A percentile compares a stretch with the other conserved stretches of the same genome.
Evolutionary conservation across 495 filamentous ascomycete species (phyloP).

Genomic region (Talaromyces borbonicus): DNA sequence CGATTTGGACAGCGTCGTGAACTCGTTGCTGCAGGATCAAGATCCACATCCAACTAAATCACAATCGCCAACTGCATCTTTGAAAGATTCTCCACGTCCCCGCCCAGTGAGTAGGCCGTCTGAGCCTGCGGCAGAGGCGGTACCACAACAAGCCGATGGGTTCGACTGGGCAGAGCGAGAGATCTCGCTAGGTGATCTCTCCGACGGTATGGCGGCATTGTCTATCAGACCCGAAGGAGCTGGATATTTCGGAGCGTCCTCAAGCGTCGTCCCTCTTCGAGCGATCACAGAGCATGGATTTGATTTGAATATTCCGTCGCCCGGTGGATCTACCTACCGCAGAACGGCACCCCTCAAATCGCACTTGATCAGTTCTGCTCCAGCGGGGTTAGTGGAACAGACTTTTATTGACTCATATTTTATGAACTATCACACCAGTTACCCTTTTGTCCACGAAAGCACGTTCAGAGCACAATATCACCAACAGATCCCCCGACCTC

Average conservation of each 20-base stretch:
- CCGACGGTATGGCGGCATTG: conserved; percentile 45
- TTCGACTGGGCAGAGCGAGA: conserved; percentile 44
- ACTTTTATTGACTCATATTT: conserved; percentile 45
- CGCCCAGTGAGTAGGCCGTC: conserved; percentile 17
- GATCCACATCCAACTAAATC: conserved; percentile 20
- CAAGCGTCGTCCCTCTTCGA: conserved; percentile 37
- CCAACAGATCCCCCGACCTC: conserved; percentile 38
- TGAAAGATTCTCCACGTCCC: conserved; percentile 30
- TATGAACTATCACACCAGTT: conserved; percentile 41
- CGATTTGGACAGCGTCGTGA: conserved; percentile 37
- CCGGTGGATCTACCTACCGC: conserved; percentile 15
- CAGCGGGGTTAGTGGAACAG: conserved; percentile 25
- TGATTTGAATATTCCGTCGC: conserved; percentile 31
- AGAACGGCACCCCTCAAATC: conserved; percentile 10
- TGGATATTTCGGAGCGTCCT: conserved; percentile 42
- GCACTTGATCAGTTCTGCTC: conserved; percentile 24
- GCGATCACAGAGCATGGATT: conserved; percentile 37
- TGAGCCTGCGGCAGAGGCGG: conserved; percentile 28
- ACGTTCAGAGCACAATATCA: conserved; percentile 46
- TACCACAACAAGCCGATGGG: conserved; percentile 40
- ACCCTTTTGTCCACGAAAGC: conserved; percentile 46
- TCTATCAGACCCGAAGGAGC: conserved; percentile 40
- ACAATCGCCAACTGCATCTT: conserved; percentile 16
- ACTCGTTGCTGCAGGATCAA: conserved; percentile 34
- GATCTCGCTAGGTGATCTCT: conserved; percentile 33